Base-by-base conservation (phyloP, 441 rosid species). In the Adansonia rubrostipa region DNA sequence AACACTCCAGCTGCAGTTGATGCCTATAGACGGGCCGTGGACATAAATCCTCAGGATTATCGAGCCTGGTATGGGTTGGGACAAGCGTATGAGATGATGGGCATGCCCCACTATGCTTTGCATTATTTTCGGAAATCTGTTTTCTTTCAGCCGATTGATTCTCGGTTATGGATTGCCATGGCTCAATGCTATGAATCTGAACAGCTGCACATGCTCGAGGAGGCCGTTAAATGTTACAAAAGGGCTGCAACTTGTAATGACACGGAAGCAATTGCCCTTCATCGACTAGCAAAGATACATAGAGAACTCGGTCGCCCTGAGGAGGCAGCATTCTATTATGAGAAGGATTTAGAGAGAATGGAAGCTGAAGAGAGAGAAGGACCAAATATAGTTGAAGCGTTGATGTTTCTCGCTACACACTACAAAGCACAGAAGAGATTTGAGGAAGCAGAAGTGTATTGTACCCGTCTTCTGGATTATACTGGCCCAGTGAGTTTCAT, bases 1-100 rank as follows among this genome's bases (percentile, higher is more conserved):
- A 62, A 62, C 66, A 62, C 66, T 62, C 66, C 66, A 24, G 66
- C 66, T 62, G 66, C 66, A 62, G 66, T 62, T 62, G 66, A 62
- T 62, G 66, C 66, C 66, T 62, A 62, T 62, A 24, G 66, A 62
- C 66, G 66, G 14, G 66, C 66, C 13, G 66, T 62, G 44, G 66
- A 62, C 66, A 62, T 62, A 28, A 62, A 62, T 28, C 66, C 66
- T 62, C 66, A 42, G 3, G 66, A 62, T 62, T 62, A 62, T 62
- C 66, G 66, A 62, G 66, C 66, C 44, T 62, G 66, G 66, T 62
- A 62, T 62, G 66, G 66, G 8, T 62, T 62, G n/a, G 66, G 66
- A 4, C 66, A 62, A 62, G 66, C 66, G 5, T 62, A 62, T 62
- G 66, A 62, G 66, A 62, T 62, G 66, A 62, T 62, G 66, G 66